Conservation (phyloP, 495 filamentous ascomycete species). For the Penicillium atrosanguineum region DNA sequence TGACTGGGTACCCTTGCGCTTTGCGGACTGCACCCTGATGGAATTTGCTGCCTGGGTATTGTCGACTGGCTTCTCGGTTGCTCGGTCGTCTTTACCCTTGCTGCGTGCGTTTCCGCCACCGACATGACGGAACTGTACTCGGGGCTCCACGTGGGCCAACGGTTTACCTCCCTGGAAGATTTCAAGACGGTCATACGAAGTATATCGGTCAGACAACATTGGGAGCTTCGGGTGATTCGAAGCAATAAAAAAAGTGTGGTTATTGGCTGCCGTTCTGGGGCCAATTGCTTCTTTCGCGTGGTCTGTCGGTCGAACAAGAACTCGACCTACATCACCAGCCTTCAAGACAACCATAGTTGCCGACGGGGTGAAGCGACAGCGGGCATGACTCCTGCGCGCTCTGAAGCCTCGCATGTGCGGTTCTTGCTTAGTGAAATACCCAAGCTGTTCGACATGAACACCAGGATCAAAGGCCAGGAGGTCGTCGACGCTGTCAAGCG, state of each 20-base stretch:
- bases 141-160: constrained; percentile 45
- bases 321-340: constrained; percentile 46
- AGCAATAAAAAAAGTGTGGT: constrained; percentile 51
- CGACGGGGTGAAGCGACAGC: constrained; percentile 33
- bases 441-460: constrained; percentile 46
- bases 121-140: constrained; percentile 46
- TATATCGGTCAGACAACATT: constrained; percentile 47
- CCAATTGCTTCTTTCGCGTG: constrained; percentile 45
- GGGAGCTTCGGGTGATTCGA: constrained; percentile 45
- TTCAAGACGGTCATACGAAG: constrained; percentile 44
- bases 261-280: constrained; percentile 41
- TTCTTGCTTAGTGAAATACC: constrained; percentile 46
- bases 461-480: constrained; percentile 38
- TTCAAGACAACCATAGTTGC: constrained; percentile 46
- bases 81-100: constrained; percentile 15
- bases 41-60: constrained; percentile 15
- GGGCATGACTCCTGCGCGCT: constrained; percentile 38
- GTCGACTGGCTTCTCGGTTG: constrained; percentile 19
- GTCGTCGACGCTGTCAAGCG: constrained; percentile 46
- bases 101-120: constrained; percentile 10
- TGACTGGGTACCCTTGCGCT: constrained; percentile 9
- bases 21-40: constrained; percentile 18
- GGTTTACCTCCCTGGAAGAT: constrained; percentile 42
- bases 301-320: constrained; percentile 49
- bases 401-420: constrained; percentile 48